Evolutionary conservation across 2,329 filamentous ascomycete genomes (phyloP), one percentile per base, ranked within the genome.

Genomic region (Alternaria brassicae): DNA sequence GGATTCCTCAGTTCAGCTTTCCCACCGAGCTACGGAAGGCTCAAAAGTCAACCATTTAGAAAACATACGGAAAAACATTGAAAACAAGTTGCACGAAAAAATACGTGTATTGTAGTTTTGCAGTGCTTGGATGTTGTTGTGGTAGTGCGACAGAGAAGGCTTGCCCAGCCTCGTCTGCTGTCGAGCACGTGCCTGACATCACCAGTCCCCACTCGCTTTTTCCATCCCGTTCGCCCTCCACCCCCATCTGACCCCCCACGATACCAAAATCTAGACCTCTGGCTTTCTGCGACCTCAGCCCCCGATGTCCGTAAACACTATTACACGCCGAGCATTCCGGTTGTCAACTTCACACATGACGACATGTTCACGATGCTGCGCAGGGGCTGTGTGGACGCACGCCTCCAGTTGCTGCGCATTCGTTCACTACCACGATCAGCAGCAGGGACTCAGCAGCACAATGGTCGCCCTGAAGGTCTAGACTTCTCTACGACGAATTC

Each of bases 281-380:
- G 32, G 19, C 34, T 7, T 9, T 53, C 42, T 13, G n/a, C 27
- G n/a, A 40, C 6, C 3, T 23, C 19, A 34, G 21, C 25, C 7
- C 23, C 21, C 17, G 5, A 28, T 6, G 4, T 34, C 13, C n/a
- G 28, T 21, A 32, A 2, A 53, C 37, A 50, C 34, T 42, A 34
- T 34, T 17, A 23, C 19, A 44, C 8, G 48, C 28, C 21, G 49
- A 13, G 21, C n/a, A n/a, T n/a, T 13, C 30, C 28, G 13, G 37
- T 15, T 32, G 60, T 52, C 52, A 53, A 47, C 52, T 50, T 60
- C 25, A 19, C 21, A n/a, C 15, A 63, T 63, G 63, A 65, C 58
- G 51, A 61, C 53, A 65, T 52, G 19, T 39, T 51, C 48, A 41
- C 47, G 30, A 52, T 57, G 36, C 34, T 50, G 37, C 21, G 44